Conservation (phyloP, 768 basidiomycete genomes). For the Boletus tylopilopsis region DNA sequence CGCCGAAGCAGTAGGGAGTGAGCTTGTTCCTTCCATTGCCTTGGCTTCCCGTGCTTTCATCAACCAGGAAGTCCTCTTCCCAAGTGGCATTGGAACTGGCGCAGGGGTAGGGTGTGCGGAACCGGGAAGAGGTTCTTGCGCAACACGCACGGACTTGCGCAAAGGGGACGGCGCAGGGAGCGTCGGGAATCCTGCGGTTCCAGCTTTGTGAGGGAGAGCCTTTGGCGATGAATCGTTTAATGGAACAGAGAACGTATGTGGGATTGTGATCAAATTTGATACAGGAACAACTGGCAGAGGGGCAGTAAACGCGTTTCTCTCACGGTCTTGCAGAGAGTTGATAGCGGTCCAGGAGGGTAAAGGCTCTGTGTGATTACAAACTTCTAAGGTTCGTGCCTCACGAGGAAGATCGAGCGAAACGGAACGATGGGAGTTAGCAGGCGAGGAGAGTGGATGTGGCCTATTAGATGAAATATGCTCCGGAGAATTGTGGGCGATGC, state of each 20-base stretch:
- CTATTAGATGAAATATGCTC: conserved; percentile 17
- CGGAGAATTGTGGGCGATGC: conserved; percentile 1
- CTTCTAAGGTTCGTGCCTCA: conserved; percentile 1
- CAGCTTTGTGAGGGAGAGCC: conserved; percentile 36
- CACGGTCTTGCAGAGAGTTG: conserved; percentile 3
- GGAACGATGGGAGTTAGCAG: conserved; percentile 36
- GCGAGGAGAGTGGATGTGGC: conserved; percentile 23
- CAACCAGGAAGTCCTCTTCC: conserved; percentile 78
- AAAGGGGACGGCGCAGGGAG: conserved; percentile 67
- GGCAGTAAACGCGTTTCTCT: conserved; percentile 23
- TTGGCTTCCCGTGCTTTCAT: conserved; percentile 73
- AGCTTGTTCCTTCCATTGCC: conserved; percentile 49
- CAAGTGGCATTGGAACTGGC: conserved; percentile 35
- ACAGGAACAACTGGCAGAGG: conserved; percentile 18
- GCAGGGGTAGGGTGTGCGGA: conserved; percentile 35
- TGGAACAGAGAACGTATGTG: conserved; percentile 30
- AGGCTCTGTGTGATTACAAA: conserved; percentile 16
- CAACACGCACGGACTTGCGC: conserved; percentile 59
- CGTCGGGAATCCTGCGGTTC: conserved; percentile 49
- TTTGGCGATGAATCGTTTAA: conserved; percentile 33
- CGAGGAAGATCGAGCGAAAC: conserved; percentile 38
- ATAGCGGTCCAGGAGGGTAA: conserved; percentile 9
- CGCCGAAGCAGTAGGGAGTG: conserved; percentile 24
- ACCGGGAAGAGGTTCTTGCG: conserved; percentile 42
- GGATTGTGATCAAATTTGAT: conserved; percentile 5